These are phyloP conservation scores for Diutina mesorugosa DNA, from an alignment of 1,139 yeast species.

Conservation along the genomic window DNA sequence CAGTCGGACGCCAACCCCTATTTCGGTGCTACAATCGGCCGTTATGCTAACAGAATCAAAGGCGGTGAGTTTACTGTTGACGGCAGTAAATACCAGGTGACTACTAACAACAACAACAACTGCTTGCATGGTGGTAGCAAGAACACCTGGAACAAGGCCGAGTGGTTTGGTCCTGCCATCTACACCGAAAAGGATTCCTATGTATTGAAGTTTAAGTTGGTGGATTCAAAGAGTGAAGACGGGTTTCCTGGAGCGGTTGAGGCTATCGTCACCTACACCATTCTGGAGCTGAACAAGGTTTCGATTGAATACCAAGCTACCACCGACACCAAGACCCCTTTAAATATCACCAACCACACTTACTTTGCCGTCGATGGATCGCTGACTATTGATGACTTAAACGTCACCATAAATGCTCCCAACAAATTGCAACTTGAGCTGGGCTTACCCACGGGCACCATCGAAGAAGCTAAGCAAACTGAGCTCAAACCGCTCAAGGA, in stretches of 20 bases:
- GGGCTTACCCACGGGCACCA: slow-evolving; percentile 39
- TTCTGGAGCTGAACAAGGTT: slow-evolving; percentile 13
- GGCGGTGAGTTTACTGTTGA: slow-evolving; percentile 29
- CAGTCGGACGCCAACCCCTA: slow-evolving; percentile 28
- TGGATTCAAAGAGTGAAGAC: slow-evolving; percentile 34
- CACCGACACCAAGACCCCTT: slow-evolving; percentile 32
- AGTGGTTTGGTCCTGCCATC: slow-evolving; percentile 39
- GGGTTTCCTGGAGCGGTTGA: slow-evolving; percentile 46
- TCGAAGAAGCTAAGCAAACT: slow-evolving; percentile 11
- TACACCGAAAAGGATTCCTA: slow-evolving; percentile 16
- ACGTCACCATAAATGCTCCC: slow-evolving; percentile 15
- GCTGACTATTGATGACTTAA: slow-evolving; percentile 20
- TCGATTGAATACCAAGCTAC: slow-evolving; percentile 37
- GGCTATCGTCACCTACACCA: slow-evolving; percentile 27
- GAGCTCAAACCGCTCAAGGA: slow-evolving; percentile 2
- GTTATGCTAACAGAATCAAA: slow-evolving; percentile 49
- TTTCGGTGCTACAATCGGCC: slow-evolving; percentile 53
- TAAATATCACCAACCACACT: slow-evolving; percentile 53
- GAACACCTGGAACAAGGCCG: slow-evolving; percentile 37
- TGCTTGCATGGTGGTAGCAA: slow-evolving; percentile 37
- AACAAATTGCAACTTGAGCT: slow-evolving; percentile 25
- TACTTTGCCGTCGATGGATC: slow-evolving; percentile 34
- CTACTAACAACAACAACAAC: slow-evolving; percentile 25
- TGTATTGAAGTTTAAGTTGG: slow-evolving; percentile 24
- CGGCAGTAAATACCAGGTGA: slow-evolving; percentile 26